phyloP scores from a whole-genome alignment of 2,329 filamentous ascomycete species.

The Macrophomina tecta region DNA sequence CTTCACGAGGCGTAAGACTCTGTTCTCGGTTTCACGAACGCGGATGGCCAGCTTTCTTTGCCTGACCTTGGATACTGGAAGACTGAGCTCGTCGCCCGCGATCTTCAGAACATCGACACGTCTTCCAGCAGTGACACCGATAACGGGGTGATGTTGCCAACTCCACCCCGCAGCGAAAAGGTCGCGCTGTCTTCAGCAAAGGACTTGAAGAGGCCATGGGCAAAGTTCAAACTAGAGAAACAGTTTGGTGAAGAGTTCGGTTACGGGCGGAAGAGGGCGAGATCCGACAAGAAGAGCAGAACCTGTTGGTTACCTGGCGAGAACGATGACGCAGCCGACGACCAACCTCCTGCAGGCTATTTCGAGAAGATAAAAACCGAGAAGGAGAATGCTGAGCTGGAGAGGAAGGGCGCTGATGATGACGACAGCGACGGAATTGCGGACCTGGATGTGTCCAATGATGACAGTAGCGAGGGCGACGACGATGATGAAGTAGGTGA shows the following conservation, averaged over 20 bases:
- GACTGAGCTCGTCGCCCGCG: neutral
- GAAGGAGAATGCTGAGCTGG: neutral
- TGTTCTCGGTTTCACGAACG: neutral
- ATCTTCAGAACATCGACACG: neutral
- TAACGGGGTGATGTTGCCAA: neutral
- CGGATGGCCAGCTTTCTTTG: neutral
- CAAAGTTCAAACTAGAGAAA: conserved; percentile 1
- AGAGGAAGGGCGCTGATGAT: neutral
- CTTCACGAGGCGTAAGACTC: neutral
- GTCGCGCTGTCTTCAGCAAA: neutral
- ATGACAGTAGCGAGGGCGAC: neutral
- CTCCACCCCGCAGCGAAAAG: neutral
- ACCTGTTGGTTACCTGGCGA: conserved; percentile 8
- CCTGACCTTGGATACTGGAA: neutral
- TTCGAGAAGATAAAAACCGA: neutral
- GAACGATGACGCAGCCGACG: neutral
- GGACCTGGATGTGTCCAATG: neutral
- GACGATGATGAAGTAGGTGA: neutral
- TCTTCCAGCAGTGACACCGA: neutral
- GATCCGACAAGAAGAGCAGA: neutral
- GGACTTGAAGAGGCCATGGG: neutral
- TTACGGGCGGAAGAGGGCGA: neutral
- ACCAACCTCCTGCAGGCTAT: neutral
- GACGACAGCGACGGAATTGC: neutral
- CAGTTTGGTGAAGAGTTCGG: conserved; percentile 7